Evolutionary conservation across 306 rosid species (phyloP).

Genomic region (Glycine tomentella): DNA sequence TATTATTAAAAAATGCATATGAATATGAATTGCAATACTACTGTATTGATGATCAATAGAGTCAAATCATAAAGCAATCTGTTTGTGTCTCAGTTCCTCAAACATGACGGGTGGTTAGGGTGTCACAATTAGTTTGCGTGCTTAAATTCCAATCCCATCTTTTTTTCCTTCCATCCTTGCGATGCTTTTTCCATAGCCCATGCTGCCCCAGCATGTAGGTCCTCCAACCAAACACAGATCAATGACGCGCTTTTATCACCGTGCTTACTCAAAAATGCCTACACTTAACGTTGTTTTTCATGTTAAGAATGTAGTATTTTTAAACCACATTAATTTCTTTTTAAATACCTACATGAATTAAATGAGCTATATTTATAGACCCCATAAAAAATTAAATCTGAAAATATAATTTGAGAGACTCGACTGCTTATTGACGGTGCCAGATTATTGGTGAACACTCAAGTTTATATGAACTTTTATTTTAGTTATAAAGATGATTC

Average conservation of each 20-base stretch:
- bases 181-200: slow-evolving; percentile 5
- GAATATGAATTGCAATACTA: not conserved
- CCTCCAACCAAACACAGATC: not conserved
- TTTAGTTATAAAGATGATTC: not conserved
- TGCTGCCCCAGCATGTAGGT: slow-evolving; percentile 43
- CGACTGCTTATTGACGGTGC: no score
- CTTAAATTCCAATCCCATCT: slow-evolving; percentile 66
- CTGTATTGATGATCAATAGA: not conserved
- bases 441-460: no score
- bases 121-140: slow-evolving; percentile 58
- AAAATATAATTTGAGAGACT: no score
- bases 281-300: no score
- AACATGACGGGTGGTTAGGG: slow-evolving; percentile 96
- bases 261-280: no score
- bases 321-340: no score
- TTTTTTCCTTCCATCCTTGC: slow-evolving; percentile 1
- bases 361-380: no score
- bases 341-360: no score
- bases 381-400: no score
- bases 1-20: no score
- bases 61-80: slow-evolving; percentile 31
- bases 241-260: slow-evolving; percentile 31
- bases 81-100: slow-evolving; percentile 65
- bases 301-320: no score
- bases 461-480: no score